Conservation (phyloP, 768 basidiomycete species). For the Auriculariales sp. region DNA sequence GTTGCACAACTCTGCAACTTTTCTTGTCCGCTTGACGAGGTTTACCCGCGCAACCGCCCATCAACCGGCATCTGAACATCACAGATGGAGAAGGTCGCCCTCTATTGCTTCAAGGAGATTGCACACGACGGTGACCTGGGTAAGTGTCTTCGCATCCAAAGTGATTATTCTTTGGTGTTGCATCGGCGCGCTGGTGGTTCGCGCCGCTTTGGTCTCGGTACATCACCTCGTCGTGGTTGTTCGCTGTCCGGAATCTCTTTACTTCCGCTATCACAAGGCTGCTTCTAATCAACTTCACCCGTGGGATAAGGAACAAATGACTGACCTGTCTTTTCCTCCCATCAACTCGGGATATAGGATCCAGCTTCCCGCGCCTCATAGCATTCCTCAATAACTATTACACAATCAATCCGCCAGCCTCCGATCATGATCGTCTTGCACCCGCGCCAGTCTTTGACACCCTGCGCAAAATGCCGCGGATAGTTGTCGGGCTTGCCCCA, state of each 20-base stretch:
- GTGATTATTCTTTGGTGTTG: background rate
- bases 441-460: background rate
- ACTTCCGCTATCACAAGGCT: slow-evolving; percentile 1
- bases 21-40: no score
- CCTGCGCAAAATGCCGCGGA: background rate
- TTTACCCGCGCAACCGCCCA: no score
- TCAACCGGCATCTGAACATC: no score
- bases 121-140: background rate
- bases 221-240: background rate
- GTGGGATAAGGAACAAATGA: background rate
- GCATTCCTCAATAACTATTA: background rate
- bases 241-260: background rate
- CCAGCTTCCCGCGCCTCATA: background rate
- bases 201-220: background rate
- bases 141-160: background rate
- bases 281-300: no score
- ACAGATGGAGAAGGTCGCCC: background rate
- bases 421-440: background rate
- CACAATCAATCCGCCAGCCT: background rate
- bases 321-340: background rate
- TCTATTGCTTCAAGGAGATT: background rate
- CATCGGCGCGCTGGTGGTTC: background rate
- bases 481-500: background rate
- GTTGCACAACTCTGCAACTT: no score
- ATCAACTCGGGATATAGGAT: no score